A percentile compares a stretch with the other conserved stretches of the same genome.
These are phyloP conservation scores for Gracilaria vermiculophylla DNA, from an alignment of 23 red algal species.

Conservation along the genomic window DNA sequence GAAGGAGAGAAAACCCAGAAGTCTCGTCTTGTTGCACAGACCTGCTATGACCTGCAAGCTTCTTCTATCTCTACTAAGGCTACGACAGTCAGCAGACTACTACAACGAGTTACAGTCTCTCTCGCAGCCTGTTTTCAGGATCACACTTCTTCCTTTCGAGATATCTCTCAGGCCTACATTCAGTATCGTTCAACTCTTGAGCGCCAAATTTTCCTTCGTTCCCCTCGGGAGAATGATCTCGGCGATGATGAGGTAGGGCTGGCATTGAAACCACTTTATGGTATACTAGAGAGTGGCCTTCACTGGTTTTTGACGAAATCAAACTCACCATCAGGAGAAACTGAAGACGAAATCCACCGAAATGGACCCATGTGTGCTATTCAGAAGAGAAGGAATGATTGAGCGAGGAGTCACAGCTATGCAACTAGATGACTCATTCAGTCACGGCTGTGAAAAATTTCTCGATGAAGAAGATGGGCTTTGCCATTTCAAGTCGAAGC, in stretches of 20 bases:
- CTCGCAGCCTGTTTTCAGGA: neutral
- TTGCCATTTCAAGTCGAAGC: neutral
- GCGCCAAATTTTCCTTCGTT: neutral
- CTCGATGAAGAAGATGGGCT: slow-evolving; percentile 12
- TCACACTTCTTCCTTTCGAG: neutral
- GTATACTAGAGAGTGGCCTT: slow-evolving; percentile 25
- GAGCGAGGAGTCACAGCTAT: neutral
- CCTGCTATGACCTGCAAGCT: neutral
- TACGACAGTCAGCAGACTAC: neutral
- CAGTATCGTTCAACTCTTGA: slow-evolving; percentile 25
- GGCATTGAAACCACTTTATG: slow-evolving; percentile 46
- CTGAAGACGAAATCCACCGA: slow-evolving; percentile 18
- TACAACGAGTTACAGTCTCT: neutral
- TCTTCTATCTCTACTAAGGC: slow-evolving; percentile 4
- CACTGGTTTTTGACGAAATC: slow-evolving; percentile 49
- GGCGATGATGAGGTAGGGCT: neutral
- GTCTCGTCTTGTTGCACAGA: slow-evolving; percentile 40
- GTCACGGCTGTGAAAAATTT: neutral
- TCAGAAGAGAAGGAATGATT: neutral
- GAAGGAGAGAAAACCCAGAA: neutral
- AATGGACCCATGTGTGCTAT: slow-evolving; percentile 39
- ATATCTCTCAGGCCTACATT: slow-evolving; percentile 51
- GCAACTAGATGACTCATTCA: slow-evolving; percentile 25
- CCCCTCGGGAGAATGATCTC: slow-evolving; percentile 19
- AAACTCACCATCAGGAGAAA: slow-evolving; percentile 19